Base-by-base conservation (phyloP, 2,329 filamentous ascomycete species). In the Phaeosphaeriaceae sp. region DNA sequence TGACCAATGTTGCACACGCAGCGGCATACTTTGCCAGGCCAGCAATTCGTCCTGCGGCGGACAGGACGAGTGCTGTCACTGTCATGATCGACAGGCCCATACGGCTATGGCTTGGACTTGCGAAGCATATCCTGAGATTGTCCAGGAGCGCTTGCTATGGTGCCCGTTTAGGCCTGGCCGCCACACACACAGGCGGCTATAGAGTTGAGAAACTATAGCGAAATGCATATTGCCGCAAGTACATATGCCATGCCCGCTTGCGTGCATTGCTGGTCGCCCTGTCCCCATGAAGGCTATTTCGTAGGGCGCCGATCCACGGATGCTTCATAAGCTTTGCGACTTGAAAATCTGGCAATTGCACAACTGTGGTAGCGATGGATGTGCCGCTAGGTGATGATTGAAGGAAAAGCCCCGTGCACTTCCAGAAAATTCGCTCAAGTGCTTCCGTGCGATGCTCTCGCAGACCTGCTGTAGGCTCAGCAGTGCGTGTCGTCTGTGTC, bases 21-120 rank as follows among this genome's bases (percentile, higher is more conserved):
- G 54, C 54, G 55, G 44, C 53, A 50, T 49, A 49, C 48, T 53
- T 44, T 36, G 24, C 33, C 47, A 20, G 49, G 61, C 54, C 52
- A 59, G 60, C 55, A 58, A 59, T 49, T 52, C 52, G 51, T 57
- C 31, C 54, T 49, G 53, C 40, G 50, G 20, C 51, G 49, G 45
- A 47, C 42, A 13, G 31, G 58, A 50, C 47, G 51, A 56, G 56
- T 53, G 58, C 61, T 64, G 62, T 62, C 65, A 63, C 65, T 54
- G 60, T 60, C 64, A 53, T 61, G 73, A 76, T 76, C 73, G 67
- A 70, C 70, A 56, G 63, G 56, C 59, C 59, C 62, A 64, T 57
- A 64, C 72, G 71, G 71, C 65, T 71, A 71, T 63, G 72, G 73
- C 73, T 75, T 71, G 61, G 61, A 54, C 61, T 49, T 56, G 58